Evolutionary conservation across 1,284 basidiomycete species (phyloP).

Genomic region (Apiotrichum domesticum): DNA sequence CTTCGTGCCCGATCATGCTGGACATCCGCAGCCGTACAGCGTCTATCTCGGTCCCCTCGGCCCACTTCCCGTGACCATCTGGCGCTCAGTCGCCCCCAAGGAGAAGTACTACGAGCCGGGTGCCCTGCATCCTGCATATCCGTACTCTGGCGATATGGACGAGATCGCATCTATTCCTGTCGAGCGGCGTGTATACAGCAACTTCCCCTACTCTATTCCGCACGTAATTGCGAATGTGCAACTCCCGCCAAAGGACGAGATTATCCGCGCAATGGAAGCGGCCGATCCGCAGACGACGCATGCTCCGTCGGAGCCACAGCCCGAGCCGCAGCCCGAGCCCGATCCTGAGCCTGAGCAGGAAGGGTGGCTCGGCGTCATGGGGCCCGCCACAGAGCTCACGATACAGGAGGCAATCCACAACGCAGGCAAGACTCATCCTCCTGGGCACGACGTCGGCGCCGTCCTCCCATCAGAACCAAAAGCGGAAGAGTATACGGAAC

Average conservation of each 20-base stretch:
- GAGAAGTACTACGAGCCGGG: conserved; percentile 19
- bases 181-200: conserved; percentile 19
- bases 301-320: background rate
- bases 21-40: conserved; percentile 53
- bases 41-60: conserved; percentile 85
- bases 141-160: conserved; percentile 6
- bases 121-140: conserved; percentile 14
- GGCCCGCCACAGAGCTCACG: conserved; percentile 21
- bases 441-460: background rate
- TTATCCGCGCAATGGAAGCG: conserved; percentile 28
- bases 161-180: conserved; percentile 10
- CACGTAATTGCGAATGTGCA: conserved; percentile 37
- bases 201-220: conserved; percentile 27
- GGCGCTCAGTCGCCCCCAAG: conserved; percentile 33
- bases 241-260: conserved; percentile 28
- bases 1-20: conserved; percentile 21
- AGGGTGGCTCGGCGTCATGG: conserved; percentile 13
- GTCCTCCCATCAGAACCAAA: background rate
- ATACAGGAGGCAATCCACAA: conserved; percentile 28
- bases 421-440: conserved; percentile 8
- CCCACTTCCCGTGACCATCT: conserved; percentile 54
- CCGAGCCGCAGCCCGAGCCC: background rate
- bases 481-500: conserved; percentile 2
- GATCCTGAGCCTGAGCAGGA: conserved; percentile 1
- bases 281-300: background rate